A percentile compares a stretch with the other conserved stretches of the same genome.
Conservation (phyloP, 768 basidiomycete species). For the Lyophyllum semitale region DNA sequence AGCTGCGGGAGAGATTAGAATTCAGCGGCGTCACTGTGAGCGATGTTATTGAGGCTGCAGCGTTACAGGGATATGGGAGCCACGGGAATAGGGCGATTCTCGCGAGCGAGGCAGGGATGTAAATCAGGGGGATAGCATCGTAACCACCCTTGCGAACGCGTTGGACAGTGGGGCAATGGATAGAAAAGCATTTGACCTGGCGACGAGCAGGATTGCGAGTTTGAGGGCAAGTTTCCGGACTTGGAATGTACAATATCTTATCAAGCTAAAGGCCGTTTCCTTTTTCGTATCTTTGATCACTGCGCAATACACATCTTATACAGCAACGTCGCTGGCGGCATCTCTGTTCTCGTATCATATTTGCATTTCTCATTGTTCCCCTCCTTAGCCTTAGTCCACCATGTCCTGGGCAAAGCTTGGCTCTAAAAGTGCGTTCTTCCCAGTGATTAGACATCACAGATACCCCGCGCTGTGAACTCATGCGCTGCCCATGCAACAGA, state of each 20-base stretch:
- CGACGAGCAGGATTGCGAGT: constrained; percentile 9
- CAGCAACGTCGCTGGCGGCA: constrained; percentile 31
- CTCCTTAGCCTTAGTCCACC: constrained; percentile 15
- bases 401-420: constrained; percentile 61
- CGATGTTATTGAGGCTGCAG: constrained; percentile 14
- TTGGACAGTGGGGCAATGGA: constrained; percentile 13
- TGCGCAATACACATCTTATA: constrained; percentile 10
- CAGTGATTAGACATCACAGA: background rate
- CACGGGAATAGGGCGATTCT: constrained; percentile 12
- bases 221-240: constrained; percentile 12
- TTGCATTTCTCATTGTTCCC: constrained; percentile 11
- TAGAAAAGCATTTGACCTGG: constrained; percentile 4
- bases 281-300: constrained; percentile 11
- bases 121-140: constrained; percentile 8
- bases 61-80: constrained; percentile 8
- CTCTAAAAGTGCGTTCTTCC: constrained; percentile 39
- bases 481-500: constrained; percentile 37
- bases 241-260: background rate
- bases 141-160: constrained; percentile 13
- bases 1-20: constrained; percentile 15
- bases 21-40: constrained; percentile 15
- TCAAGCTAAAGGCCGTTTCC: constrained; percentile 7
- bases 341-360: constrained; percentile 22
- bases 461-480: constrained; percentile 3
- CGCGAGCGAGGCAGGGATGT: constrained; percentile 11